Base-by-base conservation (phyloP, 1,139 yeast genomes). In the Taiozyma onychis region DNA sequence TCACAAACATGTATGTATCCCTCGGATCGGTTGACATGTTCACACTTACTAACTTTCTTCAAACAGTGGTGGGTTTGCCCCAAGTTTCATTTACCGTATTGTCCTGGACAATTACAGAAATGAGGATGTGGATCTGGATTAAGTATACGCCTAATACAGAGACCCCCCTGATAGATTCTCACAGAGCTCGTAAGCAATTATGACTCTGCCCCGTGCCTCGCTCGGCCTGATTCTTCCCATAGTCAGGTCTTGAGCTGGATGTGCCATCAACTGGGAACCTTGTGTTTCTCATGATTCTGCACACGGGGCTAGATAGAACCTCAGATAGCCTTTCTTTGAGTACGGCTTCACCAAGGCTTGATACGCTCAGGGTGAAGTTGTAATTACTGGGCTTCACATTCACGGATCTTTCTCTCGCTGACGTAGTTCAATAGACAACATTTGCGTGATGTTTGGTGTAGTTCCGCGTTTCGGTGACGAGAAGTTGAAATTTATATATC, bases 51-150 rank as follows among this genome's bases (percentile, higher is more conserved):
- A 64, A 58, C 64, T 43, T 28, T 18, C 18, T n/a, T 26, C 26
- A n/a, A 53, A 7, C 57, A 72, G 74, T 54, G 99, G 99, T 45
- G 98, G 98, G 30, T 91, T 88, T 66, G 88, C 98, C 27, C 99
- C 99, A 46, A 89, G 95, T 58, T 95, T 93, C 70, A 86, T 93
- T 49, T 95, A 95, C 70, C 84, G 99, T 71, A 86, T 93, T 54
- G 96, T 93, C 43, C 80, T 91, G 73, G 99, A 95, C 69, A 90
- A 91, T 69, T 95, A 95, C 71, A 85, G 85, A 67, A 81, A 85
- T 47, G 91, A 87, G 62, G 97, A 91, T 68, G 88, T 81, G 53
- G 77, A 78, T 61, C 71, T 84, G 56, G 72, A 64, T 49, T 56
- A 56, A 37, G 41, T 37, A 21, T 11, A 18, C 13, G 24, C 6